These are phyloP conservation scores for Rhizopogon roseolus DNA, from an alignment of 768 basidiomycete genomes.

Conservation along the genomic window DNA sequence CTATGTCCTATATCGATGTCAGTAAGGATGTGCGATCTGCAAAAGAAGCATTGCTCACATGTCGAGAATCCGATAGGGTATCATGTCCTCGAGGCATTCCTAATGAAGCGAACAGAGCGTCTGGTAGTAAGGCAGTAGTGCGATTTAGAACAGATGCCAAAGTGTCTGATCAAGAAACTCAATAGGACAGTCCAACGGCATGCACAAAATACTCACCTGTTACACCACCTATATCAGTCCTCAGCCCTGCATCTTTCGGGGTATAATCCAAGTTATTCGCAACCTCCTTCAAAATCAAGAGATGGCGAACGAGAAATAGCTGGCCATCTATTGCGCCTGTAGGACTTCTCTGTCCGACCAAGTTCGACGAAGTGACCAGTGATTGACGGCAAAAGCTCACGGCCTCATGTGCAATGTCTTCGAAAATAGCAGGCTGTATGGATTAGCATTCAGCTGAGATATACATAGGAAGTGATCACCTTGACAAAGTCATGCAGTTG, in stretches of 20 bases:
- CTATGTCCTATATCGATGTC: conserved; percentile 61
- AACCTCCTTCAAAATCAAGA: conserved; percentile 90
- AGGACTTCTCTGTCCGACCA: conserved; percentile 48
- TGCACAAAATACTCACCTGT: conserved; percentile 42
- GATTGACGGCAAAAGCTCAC: conserved; percentile 79
- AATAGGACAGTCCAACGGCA: background rate
- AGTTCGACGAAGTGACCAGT: conserved; percentile 66
- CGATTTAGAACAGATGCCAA: conserved; percentile 26
- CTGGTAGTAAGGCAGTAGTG: conserved; percentile 47
- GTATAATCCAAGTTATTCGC: conserved; percentile 68
- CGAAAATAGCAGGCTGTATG: conserved; percentile 84
- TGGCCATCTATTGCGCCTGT: conserved; percentile 59
- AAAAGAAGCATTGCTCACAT: conserved; percentile 38
- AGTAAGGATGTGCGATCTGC: background rate
- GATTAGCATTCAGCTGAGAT: background rate
- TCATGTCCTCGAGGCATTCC: conserved; percentile 60
- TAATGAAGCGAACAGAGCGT: conserved; percentile 64
- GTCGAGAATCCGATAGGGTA: conserved; percentile 65
- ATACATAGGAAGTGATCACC: conserved; percentile 37
- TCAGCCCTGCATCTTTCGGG: conserved; percentile 40
- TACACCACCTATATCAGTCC: conserved; percentile 45
- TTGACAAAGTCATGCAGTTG: conserved; percentile 91
- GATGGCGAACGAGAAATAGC: conserved; percentile 86
- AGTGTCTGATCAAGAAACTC: conserved; percentile 15
- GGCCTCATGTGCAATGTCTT: conserved; percentile 95